A percentile compares a stretch with the other conserved stretches of the same genome.
Conservation (phyloP, 805 yeast species). For the Ogataea thermomethanolica region DNA sequence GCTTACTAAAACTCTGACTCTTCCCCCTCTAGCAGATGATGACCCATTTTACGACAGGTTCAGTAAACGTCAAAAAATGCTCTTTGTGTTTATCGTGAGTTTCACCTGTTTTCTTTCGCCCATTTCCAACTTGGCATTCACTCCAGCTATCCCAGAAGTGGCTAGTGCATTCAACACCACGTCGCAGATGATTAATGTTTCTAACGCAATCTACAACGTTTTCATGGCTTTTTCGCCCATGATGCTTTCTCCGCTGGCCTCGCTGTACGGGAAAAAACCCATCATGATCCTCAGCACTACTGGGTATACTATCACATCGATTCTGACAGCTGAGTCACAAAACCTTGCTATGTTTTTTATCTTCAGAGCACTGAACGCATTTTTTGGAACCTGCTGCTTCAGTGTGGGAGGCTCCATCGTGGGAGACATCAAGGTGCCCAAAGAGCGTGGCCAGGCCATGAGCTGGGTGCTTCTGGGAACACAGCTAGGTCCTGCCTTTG, state of each 20-base stretch:
- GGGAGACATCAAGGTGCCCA: slow-evolving; percentile 49
- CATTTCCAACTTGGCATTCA: slow-evolving; percentile 40
- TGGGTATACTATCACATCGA: slow-evolving; percentile 24
- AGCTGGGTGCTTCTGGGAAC: slow-evolving; percentile 47
- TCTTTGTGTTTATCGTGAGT: slow-evolving; percentile 34
- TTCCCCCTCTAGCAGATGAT: slow-evolving; percentile 25
- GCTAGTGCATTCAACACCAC: slow-evolving; percentile 45
- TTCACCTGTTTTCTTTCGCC: slow-evolving; percentile 45
- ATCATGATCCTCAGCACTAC: slow-evolving; percentile 41
- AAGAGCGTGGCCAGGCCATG: slow-evolving; percentile 49
- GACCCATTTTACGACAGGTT: slow-evolving; percentile 29
- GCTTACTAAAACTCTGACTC: slow-evolving; percentile 11
- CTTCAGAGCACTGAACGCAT: slow-evolving; percentile 47
- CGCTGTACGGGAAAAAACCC: slow-evolving; percentile 48
- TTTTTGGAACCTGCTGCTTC: slow-evolving; percentile 55
- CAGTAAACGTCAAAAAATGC: slow-evolving; percentile 24
- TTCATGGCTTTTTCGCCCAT: slow-evolving; percentile 54
- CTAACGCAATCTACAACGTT: slow-evolving; percentile 48
- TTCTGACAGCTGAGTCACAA: slow-evolving; percentile 41
- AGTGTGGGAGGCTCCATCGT: slow-evolving; percentile 50
- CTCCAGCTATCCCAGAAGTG: slow-evolving; percentile 51
- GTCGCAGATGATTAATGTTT: slow-evolving; percentile 42
- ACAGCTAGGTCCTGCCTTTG: slow-evolving; percentile 52
- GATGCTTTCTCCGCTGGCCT: slow-evolving; percentile 46
- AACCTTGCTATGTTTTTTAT: slow-evolving; percentile 53